A percentile compares a stretch with the other conserved stretches of the same genome.
These are phyloP conservation scores for Elongisporangium anandrum DNA, from an alignment of 352 stramenopile genomes.

Conservation along the genomic window DNA sequence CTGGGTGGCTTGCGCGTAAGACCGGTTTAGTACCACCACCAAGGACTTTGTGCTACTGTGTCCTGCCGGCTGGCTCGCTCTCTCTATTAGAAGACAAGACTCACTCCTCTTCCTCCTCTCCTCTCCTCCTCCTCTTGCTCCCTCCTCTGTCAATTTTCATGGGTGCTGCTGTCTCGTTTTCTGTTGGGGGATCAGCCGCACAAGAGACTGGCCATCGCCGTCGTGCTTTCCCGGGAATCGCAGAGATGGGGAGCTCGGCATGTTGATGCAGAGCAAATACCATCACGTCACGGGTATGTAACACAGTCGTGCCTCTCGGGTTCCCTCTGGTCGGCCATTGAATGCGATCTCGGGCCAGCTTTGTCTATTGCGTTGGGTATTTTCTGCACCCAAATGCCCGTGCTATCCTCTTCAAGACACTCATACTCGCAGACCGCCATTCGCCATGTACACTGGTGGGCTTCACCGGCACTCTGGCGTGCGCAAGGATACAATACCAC, in stretches of 20 bases:
- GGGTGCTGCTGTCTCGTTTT: background rate
- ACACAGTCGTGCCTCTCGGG: background rate
- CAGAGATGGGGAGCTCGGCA: background rate
- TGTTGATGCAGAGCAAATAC: background rate
- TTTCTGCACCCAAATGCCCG: background rate
- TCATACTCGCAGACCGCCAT: background rate
- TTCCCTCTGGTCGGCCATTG: background rate
- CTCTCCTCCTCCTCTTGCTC: background rate
- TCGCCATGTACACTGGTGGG: background rate
- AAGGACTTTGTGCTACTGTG: background rate
- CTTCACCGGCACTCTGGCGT: background rate
- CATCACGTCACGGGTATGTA: background rate
- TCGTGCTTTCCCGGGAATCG: background rate
- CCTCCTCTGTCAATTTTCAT: background rate
- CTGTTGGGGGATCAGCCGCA: background rate
- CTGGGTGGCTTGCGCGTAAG: background rate
- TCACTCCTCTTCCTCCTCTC: background rate
- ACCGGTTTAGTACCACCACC: background rate
- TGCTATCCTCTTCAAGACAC: background rate
- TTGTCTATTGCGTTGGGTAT: background rate
- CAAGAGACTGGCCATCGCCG: background rate
- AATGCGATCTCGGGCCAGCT: background rate
- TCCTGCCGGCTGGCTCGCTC: background rate
- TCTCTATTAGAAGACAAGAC: background rate
- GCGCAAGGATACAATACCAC: background rate